phyloP scores from a whole-genome alignment of 2,329 filamentous ascomycete genomes.

The Fonsecaea monophora region DNA sequence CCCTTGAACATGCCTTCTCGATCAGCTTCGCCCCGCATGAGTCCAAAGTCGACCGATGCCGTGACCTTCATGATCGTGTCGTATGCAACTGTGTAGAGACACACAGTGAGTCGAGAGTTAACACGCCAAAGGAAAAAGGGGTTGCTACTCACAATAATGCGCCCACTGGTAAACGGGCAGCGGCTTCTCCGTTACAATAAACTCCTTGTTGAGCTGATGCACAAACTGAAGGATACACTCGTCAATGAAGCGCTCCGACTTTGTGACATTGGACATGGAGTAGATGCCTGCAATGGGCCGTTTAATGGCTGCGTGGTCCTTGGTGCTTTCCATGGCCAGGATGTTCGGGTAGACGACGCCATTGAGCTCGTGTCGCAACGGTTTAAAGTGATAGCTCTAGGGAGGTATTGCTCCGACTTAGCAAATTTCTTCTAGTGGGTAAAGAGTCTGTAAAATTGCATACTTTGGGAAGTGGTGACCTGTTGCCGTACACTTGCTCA shows the following conservation, averaged over 20 bases:
- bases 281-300: background rate
- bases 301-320: background rate
- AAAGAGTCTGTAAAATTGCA: background rate
- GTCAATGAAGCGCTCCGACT: slow-evolving; percentile 2
- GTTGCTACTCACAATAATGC: background rate
- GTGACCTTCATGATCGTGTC: slow-evolving; percentile 19
- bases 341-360: background rate
- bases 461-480: slow-evolving; percentile 4
- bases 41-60: slow-evolving; percentile 16
- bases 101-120: background rate
- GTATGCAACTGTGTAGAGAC: slow-evolving; percentile 11
- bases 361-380: background rate
- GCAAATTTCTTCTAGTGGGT: background rate
- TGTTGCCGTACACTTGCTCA: background rate
- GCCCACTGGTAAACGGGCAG: slow-evolving; percentile 16
- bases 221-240: slow-evolving; percentile 3
- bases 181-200: background rate
- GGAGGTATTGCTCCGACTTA: background rate
- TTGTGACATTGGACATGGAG: slow-evolving; percentile 1
- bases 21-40: slow-evolving; percentile 17
- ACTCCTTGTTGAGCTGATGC: background rate
- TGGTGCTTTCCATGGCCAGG: background rate
- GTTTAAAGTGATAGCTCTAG: background rate
- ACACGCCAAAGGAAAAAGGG: background rate
- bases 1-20: slow-evolving; percentile 21